Conservation (phyloP, 1,139 yeast genomes). For the Candida pseudoviswanathii region DNA sequence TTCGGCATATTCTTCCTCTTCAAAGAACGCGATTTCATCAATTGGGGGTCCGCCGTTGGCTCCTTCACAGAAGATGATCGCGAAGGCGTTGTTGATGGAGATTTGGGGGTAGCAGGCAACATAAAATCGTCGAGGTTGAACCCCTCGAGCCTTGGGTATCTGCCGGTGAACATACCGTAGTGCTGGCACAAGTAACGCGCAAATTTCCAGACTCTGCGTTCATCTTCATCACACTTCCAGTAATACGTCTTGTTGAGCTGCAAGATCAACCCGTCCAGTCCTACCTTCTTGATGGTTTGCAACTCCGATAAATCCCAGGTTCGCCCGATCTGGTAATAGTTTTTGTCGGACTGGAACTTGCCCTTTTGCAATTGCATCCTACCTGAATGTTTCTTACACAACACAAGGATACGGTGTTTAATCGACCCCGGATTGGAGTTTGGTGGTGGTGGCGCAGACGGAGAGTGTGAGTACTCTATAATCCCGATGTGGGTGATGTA, state of each 20-base stretch:
- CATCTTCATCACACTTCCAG: constrained; percentile 77
- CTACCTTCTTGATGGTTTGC: constrained; percentile 51
- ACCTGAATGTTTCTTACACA: constrained; percentile 52
- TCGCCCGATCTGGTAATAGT: constrained; percentile 85
- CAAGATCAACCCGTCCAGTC: constrained; percentile 60
- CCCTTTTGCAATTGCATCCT: constrained; percentile 83
- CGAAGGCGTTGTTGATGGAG: constrained; percentile 10
- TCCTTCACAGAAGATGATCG: constrained; percentile 12
- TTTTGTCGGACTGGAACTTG: constrained; percentile 68
- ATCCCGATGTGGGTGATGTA: constrained; percentile 43
- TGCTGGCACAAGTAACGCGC: constrained; percentile 62
- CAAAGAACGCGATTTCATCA: constrained; percentile 27
- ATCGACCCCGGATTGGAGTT: constrained; percentile 35
- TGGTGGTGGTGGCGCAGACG: constrained; percentile 44
- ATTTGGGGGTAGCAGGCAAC: constrained; percentile 30
- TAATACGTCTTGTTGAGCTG: constrained; percentile 77
- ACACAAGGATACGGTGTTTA: constrained; percentile 42
- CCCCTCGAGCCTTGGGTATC: constrained; percentile 59
- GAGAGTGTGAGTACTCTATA: constrained; percentile 42
- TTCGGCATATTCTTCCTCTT: constrained; percentile 30
- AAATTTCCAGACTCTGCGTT: constrained; percentile 62
- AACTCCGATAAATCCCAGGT: constrained; percentile 89
- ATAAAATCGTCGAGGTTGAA: constrained; percentile 38
- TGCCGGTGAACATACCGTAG: constrained; percentile 67
- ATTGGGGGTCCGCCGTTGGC: constrained; percentile 25